Conservation (phyloP, 2,329 filamentous ascomycete species). For the Fusarium sp. region DNA sequence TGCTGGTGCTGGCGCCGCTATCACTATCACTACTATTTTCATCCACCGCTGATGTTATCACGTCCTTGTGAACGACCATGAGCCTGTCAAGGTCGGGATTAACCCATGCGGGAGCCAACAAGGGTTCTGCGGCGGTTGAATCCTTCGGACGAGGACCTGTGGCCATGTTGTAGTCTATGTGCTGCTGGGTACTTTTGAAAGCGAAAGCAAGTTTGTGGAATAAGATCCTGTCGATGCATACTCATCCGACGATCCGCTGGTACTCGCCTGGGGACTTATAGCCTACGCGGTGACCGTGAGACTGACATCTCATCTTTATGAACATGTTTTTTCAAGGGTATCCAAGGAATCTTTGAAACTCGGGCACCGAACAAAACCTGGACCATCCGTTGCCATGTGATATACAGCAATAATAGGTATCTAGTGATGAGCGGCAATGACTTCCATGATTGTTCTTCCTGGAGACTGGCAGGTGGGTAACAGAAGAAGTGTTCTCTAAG, state of each 20-base stretch:
- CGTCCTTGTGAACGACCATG: not conserved
- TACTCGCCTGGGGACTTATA: not conserved
- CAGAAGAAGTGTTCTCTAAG: too few species aligned
- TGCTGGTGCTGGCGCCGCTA: not conserved
- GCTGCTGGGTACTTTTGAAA: not conserved
- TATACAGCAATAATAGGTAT: not conserved
- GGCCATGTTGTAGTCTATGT: not conserved
- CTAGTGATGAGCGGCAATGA: not conserved
- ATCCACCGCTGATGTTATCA: not conserved
- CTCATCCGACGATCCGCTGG: not conserved
- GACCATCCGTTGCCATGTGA: not conserved
- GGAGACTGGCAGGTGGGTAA: not conserved
- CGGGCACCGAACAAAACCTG: not conserved
- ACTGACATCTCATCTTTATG: not conserved
- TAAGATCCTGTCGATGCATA: not conserved
- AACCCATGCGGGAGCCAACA: slow-evolving; percentile 5
- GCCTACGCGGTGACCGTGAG: not conserved
- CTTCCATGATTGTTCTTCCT: not conserved
- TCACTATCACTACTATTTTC: not conserved
- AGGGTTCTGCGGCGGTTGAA: not conserved
- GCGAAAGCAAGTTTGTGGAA: not conserved
- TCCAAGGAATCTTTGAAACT: not conserved
- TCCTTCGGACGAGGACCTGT: not conserved
- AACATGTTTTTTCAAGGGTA: not conserved
- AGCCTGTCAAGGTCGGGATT: slow-evolving; percentile 1